Conservation (phyloP, 768 basidiomycete genomes). For the Amanita molliuscula region DNA sequence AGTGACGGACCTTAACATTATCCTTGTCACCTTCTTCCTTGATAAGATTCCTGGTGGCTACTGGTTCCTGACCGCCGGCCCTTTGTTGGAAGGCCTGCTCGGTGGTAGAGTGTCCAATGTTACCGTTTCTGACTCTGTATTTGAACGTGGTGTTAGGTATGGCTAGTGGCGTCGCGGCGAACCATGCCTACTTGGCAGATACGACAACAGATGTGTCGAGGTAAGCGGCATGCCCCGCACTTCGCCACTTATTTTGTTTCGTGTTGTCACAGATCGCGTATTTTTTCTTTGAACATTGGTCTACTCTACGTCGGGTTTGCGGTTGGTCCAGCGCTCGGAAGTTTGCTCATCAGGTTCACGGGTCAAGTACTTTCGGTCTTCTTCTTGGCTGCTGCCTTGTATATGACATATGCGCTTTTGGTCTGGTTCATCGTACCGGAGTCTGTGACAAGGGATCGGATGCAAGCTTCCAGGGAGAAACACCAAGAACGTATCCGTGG, state of each 20-base stretch:
- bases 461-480: conserved; percentile 27
- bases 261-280: conserved; percentile 36
- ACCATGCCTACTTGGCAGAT: conserved; percentile 64
- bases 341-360: conserved; percentile 49
- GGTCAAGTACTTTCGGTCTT: conserved; percentile 54
- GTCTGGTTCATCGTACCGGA: conserved; percentile 66
- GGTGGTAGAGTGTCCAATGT: conserved; percentile 43
- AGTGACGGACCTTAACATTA: conserved; percentile 51
- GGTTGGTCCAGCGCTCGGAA: conserved; percentile 66
- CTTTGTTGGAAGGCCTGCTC: conserved; percentile 54
- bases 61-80: conserved; percentile 63
- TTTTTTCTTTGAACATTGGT: conserved; percentile 58
- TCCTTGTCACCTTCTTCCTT: conserved; percentile 52
- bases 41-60: conserved; percentile 68
- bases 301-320: conserved; percentile 64
- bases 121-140: background rate
- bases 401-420: conserved; percentile 37
- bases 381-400: conserved; percentile 46
- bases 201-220: conserved; percentile 44
- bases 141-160: conserved; percentile 29
- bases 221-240: conserved; percentile 24
- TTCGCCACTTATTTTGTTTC: background rate
- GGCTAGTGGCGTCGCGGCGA: conserved; percentile 36
- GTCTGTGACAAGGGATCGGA: conserved; percentile 48
- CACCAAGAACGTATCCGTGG: conserved; percentile 24